Evolutionary conservation across 768 basidiomycete species (phyloP), one percentile per base, ranked within the genome.

Genomic region (Pleurotus citrinopileatus): DNA sequence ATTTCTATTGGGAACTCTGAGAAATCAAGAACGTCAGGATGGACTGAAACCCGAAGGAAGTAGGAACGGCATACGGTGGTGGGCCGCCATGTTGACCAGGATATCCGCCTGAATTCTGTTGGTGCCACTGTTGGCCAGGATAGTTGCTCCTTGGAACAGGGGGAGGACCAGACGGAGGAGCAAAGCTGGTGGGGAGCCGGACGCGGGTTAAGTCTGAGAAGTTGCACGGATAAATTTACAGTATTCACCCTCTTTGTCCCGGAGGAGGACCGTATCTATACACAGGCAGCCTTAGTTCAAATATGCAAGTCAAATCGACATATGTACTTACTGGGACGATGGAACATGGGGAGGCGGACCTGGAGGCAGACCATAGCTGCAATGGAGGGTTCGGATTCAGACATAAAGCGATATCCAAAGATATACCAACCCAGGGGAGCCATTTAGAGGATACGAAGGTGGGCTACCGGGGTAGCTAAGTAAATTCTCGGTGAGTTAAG

Each of bases 41-140:
- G 9, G n/a, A 54, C 37, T 46, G n/a, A 60, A 43, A 26, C n/a
- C n/a, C n/a, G 29, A 47, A 15, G 4, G 43, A 26, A 52, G 34
- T 55, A 8, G 42, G 29, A 43, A 60, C 60, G 52, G 29, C 40
- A 19, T 51, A 32, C 40, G 59, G 53, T 13, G 57, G 56, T n/a
- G 63, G 61, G 22, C 57, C 61, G 13, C 57, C 55, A 29, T 65
- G 55, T 53, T 66, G 67, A 10, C 68, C 67, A 29, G 69, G 67
- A 44, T 67, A 67, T 47, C 65, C 64, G 53, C 59, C 56, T 15
- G 55, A 51, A 23, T 48, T n/a, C 25, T 37, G 15, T 20, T 74
- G 69, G 29, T 73, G 73, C 53, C 73, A 69, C 52, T 73, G 72
- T 51, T 75, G 72, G n/a, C 72, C 77, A 20, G 78, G 78, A 57